Evolutionary conservation across 768 basidiomycete species (phyloP).

Genomic region (Tulasnella sp.): DNA sequence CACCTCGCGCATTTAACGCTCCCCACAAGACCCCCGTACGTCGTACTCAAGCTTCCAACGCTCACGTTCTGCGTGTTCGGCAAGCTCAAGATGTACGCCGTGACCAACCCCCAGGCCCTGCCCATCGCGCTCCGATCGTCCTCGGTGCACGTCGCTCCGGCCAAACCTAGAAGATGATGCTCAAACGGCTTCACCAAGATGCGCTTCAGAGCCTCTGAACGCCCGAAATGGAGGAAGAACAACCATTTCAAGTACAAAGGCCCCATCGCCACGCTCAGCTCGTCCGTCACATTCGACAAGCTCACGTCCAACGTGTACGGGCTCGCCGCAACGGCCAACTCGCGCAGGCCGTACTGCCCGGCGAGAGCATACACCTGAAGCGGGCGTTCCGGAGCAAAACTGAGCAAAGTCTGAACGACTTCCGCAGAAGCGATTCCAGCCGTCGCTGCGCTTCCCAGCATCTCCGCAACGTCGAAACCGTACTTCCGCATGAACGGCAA

Average conservation of each 20-base stretch:
- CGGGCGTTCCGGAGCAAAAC: slow-evolving; percentile 55
- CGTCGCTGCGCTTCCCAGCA: slow-evolving; percentile 22
- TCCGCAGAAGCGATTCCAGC: not conserved
- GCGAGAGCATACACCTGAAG: slow-evolving; percentile 65
- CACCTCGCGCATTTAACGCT: not conserved
- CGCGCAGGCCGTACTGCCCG: slow-evolving; percentile 51
- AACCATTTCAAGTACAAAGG: slow-evolving; percentile 67
- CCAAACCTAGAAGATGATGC: not conserved
- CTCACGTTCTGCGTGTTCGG: not conserved
- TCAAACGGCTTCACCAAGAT: slow-evolving; percentile 33
- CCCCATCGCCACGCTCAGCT: slow-evolving; percentile 56
- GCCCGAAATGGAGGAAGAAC: slow-evolving; percentile 76
- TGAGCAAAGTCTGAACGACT: slow-evolving; percentile 39
- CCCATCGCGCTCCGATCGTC: slow-evolving; percentile 10
- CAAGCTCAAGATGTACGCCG: slow-evolving; percentile 14
- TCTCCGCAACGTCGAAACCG: slow-evolving; percentile 42
- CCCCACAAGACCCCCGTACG: not conserved
- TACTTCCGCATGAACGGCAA: slow-evolving; percentile 47
- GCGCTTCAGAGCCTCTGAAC: slow-evolving; percentile 69
- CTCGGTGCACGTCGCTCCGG: not conserved
- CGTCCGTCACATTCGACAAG: slow-evolving; percentile 57
- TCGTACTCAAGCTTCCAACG: not conserved
- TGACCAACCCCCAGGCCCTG: slow-evolving; percentile 15
- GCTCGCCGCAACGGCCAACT: slow-evolving; percentile 64
- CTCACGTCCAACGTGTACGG: slow-evolving; percentile 63